These are phyloP conservation scores for Anisodus tanguticus DNA, from an alignment of 257 asterid species.

Conservation along the genomic window DNA sequence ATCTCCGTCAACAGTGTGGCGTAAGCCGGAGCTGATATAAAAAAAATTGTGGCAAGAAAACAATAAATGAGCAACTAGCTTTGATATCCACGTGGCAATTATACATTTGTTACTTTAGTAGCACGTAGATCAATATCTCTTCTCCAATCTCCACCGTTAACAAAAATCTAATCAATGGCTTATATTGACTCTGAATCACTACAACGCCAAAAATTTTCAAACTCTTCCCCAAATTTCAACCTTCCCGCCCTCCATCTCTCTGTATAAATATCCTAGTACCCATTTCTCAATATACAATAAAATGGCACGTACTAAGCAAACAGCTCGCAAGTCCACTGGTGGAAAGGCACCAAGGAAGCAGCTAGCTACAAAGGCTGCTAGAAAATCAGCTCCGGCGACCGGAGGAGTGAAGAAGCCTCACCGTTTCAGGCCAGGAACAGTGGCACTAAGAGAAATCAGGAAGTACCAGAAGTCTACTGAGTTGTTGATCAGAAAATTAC, in stretches of 20 bases:
- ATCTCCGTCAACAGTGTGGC: too few relatives aligned
- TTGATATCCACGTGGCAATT: background rate
- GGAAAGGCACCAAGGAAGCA: constrained; percentile 22
- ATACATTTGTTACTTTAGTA: background rate
- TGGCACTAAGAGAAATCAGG: constrained; percentile 6
- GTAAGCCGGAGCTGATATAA: too few relatives aligned
- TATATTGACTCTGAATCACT: background rate
- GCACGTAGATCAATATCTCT: background rate
- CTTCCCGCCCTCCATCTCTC: constrained; percentile 38
- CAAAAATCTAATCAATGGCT: background rate
- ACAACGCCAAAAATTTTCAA: constrained; percentile 22
- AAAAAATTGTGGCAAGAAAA: background rate
- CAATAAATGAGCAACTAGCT: background rate
- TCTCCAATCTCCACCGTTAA: background rate
- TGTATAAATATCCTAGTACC: constrained; percentile 30
- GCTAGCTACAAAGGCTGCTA: background rate
- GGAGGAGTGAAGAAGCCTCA: constrained; percentile 82
- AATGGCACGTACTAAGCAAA: constrained; percentile 77
- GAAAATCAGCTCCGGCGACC: constrained; percentile 63
- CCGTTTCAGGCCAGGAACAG: constrained; percentile 13
- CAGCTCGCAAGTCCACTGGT: constrained; percentile 76
- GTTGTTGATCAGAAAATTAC: constrained; percentile 2
- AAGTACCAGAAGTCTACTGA: background rate
- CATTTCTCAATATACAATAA: background rate
- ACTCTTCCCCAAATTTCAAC: background rate